Percentiles rank a stretch among this genome's conserved stretches.
These are phyloP conservation scores for Chaetomium olivaceum DNA, from an alignment of 2,329 filamentous ascomycete genomes.

Conservation along the genomic window DNA sequence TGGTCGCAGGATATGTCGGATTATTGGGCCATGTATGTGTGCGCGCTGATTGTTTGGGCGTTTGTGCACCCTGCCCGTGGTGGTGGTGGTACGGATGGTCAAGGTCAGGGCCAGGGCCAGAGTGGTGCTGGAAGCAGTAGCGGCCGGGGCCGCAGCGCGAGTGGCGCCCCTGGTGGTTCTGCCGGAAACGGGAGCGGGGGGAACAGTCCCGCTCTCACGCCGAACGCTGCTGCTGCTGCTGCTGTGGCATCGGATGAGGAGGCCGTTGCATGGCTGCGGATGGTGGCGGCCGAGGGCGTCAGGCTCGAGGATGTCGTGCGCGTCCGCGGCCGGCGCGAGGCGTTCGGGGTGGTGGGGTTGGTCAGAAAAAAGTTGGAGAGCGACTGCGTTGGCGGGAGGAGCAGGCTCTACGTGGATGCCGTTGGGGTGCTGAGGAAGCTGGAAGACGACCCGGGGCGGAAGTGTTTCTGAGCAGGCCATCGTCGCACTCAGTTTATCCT, in stretches of 20 bases:
- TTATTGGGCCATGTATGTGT: slow-evolving; percentile 59
- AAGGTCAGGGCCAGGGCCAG: not conserved
- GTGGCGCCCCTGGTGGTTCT: slow-evolving; percentile 1
- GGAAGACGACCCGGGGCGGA: slow-evolving; percentile 47
- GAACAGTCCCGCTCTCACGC: not conserved
- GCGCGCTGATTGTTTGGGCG: slow-evolving; percentile 61
- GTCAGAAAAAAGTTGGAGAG: slow-evolving; percentile 49
- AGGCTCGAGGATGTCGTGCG: slow-evolving; percentile 43
- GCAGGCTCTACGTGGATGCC: slow-evolving; percentile 55
- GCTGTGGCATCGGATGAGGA: slow-evolving; percentile 30
- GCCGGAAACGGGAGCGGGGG: not conserved
- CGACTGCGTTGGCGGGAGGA: slow-evolving; percentile 52
- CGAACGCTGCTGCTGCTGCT: not conserved
- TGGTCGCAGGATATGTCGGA: slow-evolving; percentile 47
- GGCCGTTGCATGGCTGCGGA: slow-evolving; percentile 41
- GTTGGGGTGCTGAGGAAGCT: slow-evolving; percentile 54
- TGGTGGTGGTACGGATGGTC: slow-evolving; percentile 9
- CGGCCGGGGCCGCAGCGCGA: not conserved
- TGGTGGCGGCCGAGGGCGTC: slow-evolving; percentile 42
- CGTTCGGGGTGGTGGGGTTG: slow-evolving; percentile 49
- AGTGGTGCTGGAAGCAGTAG: not conserved
- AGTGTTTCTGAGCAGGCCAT: slow-evolving; percentile 43
- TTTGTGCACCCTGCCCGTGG: slow-evolving; percentile 44
- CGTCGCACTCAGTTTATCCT: not conserved
- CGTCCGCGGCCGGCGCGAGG: slow-evolving; percentile 44